Base-by-base conservation (phyloP, 148 eudicot genomes). In the Cornus florida region DNA sequence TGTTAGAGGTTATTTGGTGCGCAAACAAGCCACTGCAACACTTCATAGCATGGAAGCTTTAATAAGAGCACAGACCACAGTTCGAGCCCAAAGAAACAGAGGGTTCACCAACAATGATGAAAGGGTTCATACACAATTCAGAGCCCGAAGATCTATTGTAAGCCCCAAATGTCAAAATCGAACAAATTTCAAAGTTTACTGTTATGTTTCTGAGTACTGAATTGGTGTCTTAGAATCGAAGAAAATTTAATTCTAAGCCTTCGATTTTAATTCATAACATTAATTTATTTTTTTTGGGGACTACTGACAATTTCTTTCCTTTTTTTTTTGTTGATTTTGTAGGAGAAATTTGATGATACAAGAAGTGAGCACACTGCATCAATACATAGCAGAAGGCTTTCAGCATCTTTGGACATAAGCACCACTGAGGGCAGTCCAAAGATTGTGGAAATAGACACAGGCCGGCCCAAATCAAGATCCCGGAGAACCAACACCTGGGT, bases 21-120 rank as follows among this genome's bases (percentile, higher is more conserved):
- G 98, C 5, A 94, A 87, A 83, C 93, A 94, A 88, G 97, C 98
- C 28, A 76, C 86, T 6, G 97, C 93, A 31, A 94, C 94, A 24
- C 85, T 94, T 79, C 89, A 85, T 72, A 88, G 97, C 19, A 91
- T 92, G 92, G 88, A 91, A 82, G 94, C 97, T 80, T 86, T 94
- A 10, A 85, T 94, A 7, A 83, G 92, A 81, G 97, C 93, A 70
- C 97, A 94, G 70, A 87, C 92, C 60, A 90, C 84, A 10, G 87
- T 91, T 20, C 85, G 94, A 75, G 90, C 92, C 86, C 89, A 85
- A 81, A 89, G 84, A 77, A 72, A 73, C 69, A 84, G 73, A 23
- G 70, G 74, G 11, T 35, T 72, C 22, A 31, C 57, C 70, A 16
- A 75, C 41, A 23, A 72, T 60, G 10, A 53, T 28, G 67, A 78